These are phyloP conservation scores for Fusarium sororula DNA, from an alignment of 2,329 filamentous ascomycete species.

Conservation along the genomic window DNA sequence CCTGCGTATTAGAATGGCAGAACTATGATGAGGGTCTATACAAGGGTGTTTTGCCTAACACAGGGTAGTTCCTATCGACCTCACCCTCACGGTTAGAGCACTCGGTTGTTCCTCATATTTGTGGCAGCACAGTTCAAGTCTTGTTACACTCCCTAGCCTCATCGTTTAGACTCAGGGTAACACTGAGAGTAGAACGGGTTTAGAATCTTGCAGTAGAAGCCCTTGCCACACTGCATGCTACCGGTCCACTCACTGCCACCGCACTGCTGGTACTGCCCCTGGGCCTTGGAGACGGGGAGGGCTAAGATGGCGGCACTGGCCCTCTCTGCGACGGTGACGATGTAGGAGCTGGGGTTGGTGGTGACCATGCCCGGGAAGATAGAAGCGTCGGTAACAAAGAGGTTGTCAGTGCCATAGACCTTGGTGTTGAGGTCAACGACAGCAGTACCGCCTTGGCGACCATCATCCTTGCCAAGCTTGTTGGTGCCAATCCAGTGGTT, in stretches of 20 bases:
- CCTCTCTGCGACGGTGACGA: not conserved
- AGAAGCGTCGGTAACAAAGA: constrained; percentile 2
- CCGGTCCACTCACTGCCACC: constrained; percentile 5
- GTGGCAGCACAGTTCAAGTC: no score
- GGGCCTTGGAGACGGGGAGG: constrained; percentile 1
- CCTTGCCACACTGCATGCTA: constrained; percentile 5
- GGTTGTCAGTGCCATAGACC: constrained; percentile 12
- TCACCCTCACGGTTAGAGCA: not conserved
- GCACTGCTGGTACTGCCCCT: constrained; percentile 4
- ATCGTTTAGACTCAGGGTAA: not conserved
- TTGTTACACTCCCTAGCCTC: fast-evolving
- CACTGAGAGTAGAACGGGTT: constrained; percentile 6
- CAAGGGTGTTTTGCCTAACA: not conserved
- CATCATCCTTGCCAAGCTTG: constrained; percentile 9
- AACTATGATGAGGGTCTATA: not conserved
- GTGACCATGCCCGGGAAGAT: constrained; percentile 14
- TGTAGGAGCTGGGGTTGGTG: not conserved
- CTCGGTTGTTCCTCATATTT: not conserved
- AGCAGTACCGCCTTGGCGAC: constrained; percentile 1
- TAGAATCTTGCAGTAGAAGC: not conserved
- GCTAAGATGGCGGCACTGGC: constrained; percentile 6
- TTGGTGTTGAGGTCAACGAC: constrained; percentile 18
- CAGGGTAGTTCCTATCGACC: not conserved
- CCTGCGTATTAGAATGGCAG: not conserved
- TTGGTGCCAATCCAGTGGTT: constrained; percentile 20